Evolutionary conservation across 192 early-diverging fungal genomes (phyloP).

Genomic region (Coemansia sp.): DNA sequence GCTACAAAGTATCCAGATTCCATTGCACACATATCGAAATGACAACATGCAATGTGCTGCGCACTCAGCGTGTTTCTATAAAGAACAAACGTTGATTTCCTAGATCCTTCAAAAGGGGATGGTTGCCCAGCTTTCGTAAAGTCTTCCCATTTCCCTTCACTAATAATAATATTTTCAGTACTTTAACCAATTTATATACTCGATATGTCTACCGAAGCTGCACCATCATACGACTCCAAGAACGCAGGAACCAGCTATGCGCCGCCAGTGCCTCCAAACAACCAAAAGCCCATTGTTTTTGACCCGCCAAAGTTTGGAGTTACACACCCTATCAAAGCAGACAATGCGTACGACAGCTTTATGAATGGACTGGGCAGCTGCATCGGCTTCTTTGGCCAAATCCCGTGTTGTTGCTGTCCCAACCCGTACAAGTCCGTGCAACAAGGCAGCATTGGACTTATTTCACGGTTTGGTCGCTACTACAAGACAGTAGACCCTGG

Average conservation of each 20-base stretch:
- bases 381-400: slow-evolving; percentile 48
- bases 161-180: too few relatives aligned
- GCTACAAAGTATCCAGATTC: too few relatives aligned
- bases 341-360: slow-evolving; percentile 29
- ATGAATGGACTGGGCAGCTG: slow-evolving; percentile 39
- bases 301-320: slow-evolving; percentile 32
- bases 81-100: too few relatives aligned
- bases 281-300: slow-evolving; percentile 1
- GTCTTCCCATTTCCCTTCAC: too few relatives aligned
- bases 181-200: too few relatives aligned
- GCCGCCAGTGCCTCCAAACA: slow-evolving; percentile 12
- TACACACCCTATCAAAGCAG: slow-evolving; percentile 21
- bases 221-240: slow-evolving; percentile 18
- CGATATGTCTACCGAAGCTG: slow-evolving; percentile 3
- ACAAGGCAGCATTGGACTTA: slow-evolving; percentile 50
- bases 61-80: too few relatives aligned
- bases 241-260: slow-evolving; percentile 19
- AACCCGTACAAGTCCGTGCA: slow-evolving; percentile 53
- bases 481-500: slow-evolving; percentile 63
- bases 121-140: too few relatives aligned
- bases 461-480: slow-evolving; percentile 53
- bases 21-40: too few relatives aligned
- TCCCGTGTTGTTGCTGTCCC: slow-evolving; percentile 53
- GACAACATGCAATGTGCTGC: too few relatives aligned
- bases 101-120: too few relatives aligned